Percentiles rank a stretch among this genome's conserved stretches.
These are phyloP conservation scores for Dalbergia cultrata DNA, from an alignment of 306 rosid genomes.

Conservation along the genomic window DNA sequence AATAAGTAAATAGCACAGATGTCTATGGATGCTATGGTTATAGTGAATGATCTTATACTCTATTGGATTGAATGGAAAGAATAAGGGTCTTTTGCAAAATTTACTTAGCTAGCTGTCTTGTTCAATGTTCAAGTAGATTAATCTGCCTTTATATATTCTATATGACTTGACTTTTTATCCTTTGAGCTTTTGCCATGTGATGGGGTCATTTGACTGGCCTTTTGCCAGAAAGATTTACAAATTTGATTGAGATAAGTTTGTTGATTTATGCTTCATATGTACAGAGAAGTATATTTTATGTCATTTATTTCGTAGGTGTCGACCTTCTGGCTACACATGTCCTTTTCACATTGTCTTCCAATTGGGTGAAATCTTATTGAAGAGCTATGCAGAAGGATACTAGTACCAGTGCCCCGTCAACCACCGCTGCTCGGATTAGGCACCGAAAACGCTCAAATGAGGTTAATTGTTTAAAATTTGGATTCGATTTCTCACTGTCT, in stretches of 20 bases:
- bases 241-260: background rate
- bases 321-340: slow-evolving; percentile 45
- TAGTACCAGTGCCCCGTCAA: slow-evolving; percentile 46
- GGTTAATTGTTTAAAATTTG: slow-evolving; percentile 55
- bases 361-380: slow-evolving; percentile 46
- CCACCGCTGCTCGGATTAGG: slow-evolving; percentile 61
- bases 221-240: slow-evolving; percentile 9
- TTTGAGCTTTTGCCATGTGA: slow-evolving; percentile 17
- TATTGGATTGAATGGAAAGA: slow-evolving; percentile 9
- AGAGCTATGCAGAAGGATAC: slow-evolving; percentile 73
- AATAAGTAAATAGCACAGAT: slow-evolving; percentile 7
- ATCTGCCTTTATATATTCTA: slow-evolving; percentile 21
- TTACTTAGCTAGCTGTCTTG: slow-evolving; percentile 29
- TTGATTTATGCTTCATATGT: slow-evolving; percentile 29
- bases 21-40: slow-evolving; percentile 6
- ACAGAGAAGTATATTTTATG: slow-evolving; percentile 20
- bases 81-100: background rate
- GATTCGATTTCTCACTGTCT: background rate
- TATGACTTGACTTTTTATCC: slow-evolving; percentile 5
- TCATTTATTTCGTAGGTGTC: slow-evolving; percentile 60
- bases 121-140: slow-evolving; percentile 34
- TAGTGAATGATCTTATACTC: slow-evolving; percentile 17
- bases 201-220: slow-evolving; percentile 32
- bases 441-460: slow-evolving; percentile 85
- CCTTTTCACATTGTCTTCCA: slow-evolving; percentile 43